A percentile compares a stretch with the other conserved stretches of the same genome.
Conservation (phyloP, 768 basidiomycete species). For the Agaricus blazei region DNA sequence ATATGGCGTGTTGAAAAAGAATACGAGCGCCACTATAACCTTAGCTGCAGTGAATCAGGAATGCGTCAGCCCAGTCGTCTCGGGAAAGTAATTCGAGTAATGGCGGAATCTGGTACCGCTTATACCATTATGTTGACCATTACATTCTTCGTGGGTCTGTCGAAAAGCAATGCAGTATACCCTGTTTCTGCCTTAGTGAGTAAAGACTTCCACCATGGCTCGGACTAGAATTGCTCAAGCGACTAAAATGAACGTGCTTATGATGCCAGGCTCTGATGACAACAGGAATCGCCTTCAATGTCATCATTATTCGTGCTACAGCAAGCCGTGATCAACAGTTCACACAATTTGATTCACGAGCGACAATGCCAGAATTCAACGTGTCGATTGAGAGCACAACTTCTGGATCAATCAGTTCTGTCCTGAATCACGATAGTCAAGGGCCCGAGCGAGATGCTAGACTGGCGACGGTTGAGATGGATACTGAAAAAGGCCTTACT, state of each 20-base stretch:
- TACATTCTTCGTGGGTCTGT: not conserved
- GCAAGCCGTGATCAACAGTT: not conserved
- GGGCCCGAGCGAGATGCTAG: too few relatives aligned
- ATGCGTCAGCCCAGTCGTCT: not conserved
- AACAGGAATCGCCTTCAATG: constrained; percentile 2
- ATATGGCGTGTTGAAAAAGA: too few relatives aligned
- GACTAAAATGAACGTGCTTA: too few relatives aligned
- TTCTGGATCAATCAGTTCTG: too few relatives aligned
- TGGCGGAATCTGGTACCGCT: not conserved
- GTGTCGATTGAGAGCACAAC: too few relatives aligned
- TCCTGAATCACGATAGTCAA: too few relatives aligned
- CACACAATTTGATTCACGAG: not conserved
- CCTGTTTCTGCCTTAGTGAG: not conserved
- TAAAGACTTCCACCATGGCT: too few relatives aligned
- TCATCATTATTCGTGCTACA: not conserved
- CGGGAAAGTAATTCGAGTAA: not conserved
- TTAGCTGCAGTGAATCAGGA: not conserved
- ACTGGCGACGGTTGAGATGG: too few relatives aligned
- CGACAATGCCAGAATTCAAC: too few relatives aligned
- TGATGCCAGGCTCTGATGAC: not conserved
- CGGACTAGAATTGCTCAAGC: not conserved
- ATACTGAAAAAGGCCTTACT: too few relatives aligned
- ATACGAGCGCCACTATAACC: not conserved
- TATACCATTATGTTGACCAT: not conserved
- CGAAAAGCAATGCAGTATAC: not conserved